Conservation (phyloP, 1,139 yeast species). For the Suhomyces bolitotheri region DNA sequence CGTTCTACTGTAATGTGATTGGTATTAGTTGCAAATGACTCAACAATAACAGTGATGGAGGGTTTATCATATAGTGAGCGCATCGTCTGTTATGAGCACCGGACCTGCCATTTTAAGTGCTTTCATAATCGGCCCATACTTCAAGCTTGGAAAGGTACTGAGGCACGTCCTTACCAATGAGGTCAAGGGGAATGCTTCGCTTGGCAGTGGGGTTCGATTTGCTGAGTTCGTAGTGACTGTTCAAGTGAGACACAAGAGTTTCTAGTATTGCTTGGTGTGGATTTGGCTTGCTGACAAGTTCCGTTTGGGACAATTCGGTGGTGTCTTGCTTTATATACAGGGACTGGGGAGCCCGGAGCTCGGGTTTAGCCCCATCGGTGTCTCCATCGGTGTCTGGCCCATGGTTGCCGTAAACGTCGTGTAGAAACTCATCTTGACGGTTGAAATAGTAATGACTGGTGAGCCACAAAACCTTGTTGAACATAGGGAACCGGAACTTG, state of each 20-base stretch:
- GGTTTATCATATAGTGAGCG: too few relatives aligned
- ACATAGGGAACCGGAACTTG: conserved; percentile 76
- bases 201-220: conserved; percentile 22
- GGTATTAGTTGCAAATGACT: too few relatives aligned
- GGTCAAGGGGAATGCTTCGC: conserved; percentile 21
- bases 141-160: conserved; percentile 14
- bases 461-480: conserved; percentile 70
- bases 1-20: too few relatives aligned
- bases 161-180: conserved; percentile 21
- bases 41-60: too few relatives aligned
- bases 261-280: background rate
- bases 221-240: conserved; percentile 21
- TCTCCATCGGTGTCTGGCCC: background rate
- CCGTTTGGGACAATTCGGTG: background rate
- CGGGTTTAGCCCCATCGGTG: background rate
- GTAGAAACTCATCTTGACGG: conserved; percentile 24
- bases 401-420: background rate
- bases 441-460: conserved; percentile 48
- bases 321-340: background rate
- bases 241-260: conserved; percentile 17
- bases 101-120: background rate
- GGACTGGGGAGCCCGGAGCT: background rate
- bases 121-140: conserved; percentile 3
- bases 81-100: background rate
- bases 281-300: too few relatives aligned